phyloP scores from a whole-genome alignment of 331 rosid species.

The Malus hybrid region DNA sequence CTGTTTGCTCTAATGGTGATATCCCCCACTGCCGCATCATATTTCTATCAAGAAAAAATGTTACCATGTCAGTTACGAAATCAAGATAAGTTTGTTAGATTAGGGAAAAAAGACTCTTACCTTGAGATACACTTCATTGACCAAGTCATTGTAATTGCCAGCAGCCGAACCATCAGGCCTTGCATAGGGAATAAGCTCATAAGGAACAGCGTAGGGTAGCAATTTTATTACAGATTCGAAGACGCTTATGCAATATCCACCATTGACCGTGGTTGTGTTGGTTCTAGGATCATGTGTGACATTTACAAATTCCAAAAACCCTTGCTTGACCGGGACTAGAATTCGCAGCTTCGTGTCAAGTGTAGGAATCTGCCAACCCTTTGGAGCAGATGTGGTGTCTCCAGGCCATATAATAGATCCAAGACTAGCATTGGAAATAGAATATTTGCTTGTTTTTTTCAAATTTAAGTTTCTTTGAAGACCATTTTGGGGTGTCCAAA shows the following conservation, averaged over 20 bases:
- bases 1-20: constrained; percentile 30
- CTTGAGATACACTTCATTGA: constrained; percentile 18
- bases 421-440: constrained; percentile 13
- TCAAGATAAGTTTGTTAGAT: background rate
- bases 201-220: constrained; percentile 20
- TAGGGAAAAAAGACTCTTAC: constrained; percentile 5
- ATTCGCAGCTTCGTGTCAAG: constrained; percentile 18
- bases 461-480: constrained; percentile 2
- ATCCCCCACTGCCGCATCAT: constrained; percentile 43
- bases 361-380: constrained; percentile 37
- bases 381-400: constrained; percentile 16
- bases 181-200: constrained; percentile 7
- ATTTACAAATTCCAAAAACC: constrained; percentile 19
- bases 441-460: background rate
- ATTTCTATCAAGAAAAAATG: constrained; percentile 4
- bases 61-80: background rate
- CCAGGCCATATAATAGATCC: constrained; percentile 39
- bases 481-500: constrained; percentile 23
- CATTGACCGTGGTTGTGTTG: background rate
- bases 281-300: background rate
- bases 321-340: constrained; percentile 23
- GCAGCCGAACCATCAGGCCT: background rate
- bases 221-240: background rate
- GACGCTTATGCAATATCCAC: constrained; percentile 30
- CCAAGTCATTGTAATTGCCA: constrained; percentile 20